phyloP scores from a whole-genome alignment of 495 filamentous ascomycete species.

The Penicillium herquei region DNA sequence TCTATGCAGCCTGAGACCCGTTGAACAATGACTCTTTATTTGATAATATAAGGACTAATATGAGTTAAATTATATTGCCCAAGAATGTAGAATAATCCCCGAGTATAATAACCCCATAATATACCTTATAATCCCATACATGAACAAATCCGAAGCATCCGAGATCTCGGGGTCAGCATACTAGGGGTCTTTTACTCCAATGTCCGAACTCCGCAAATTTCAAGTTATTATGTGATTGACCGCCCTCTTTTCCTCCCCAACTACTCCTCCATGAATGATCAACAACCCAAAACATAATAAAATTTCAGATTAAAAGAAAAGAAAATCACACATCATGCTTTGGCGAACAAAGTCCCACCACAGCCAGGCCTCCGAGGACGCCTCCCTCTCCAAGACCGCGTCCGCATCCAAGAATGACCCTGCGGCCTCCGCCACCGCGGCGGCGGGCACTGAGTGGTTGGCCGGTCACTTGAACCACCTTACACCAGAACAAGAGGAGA shows the following conservation, averaged over 20 bases:
- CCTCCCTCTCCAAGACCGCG: constrained; percentile 19
- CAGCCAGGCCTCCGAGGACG: constrained; percentile 28
- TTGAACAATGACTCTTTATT: too few relatives aligned
- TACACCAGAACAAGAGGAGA: constrained; percentile 61
- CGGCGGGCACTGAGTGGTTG: constrained; percentile 43
- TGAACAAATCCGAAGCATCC: background rate
- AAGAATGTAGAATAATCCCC: too few relatives aligned
- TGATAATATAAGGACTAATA: too few relatives aligned
- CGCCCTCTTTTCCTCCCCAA: constrained; percentile 5
- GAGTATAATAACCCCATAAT: background rate
- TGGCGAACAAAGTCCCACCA: constrained; percentile 39
- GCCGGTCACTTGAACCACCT: constrained; percentile 74
- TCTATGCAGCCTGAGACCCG: too few relatives aligned
- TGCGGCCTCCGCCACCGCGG: constrained; percentile 40
- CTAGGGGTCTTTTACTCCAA: too few relatives aligned
- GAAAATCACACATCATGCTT: constrained; percentile 20
- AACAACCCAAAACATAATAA: background rate
- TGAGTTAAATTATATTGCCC: too few relatives aligned
- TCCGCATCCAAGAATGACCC: constrained; percentile 40
- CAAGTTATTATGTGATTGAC: constrained; percentile 1
- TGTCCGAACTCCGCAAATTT: constrained; percentile 6
- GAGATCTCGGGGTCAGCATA: background rate
- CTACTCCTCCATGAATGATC: constrained; percentile 5
- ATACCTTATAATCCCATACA: background rate
- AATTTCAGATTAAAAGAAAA: background rate